Evolutionary conservation across 805 yeast genomes (phyloP), one percentile per base, ranked within the genome.

Genomic region (Citeromyces matritensis): DNA sequence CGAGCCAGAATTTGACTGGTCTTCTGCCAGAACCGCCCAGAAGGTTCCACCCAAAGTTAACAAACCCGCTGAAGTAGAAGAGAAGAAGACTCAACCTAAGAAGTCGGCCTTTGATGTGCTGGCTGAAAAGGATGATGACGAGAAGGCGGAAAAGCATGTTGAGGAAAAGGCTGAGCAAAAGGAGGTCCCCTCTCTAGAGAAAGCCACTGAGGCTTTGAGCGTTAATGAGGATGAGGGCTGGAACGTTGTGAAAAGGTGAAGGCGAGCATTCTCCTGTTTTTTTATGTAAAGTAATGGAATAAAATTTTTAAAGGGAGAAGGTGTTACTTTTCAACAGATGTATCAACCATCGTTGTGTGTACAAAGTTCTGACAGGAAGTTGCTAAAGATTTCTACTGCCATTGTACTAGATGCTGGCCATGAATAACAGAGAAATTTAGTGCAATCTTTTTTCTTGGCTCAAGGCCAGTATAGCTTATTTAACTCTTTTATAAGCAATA

Each of bases 61-160:
- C 29, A 26, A 30, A 24, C 17, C 31, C 6, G 17, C 21, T 17
- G 21, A 17, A 17, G 21, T 17, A 17, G 21, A 17, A 17, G 21
- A 17, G 21, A 17, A 17, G 7, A 17, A 17, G 62, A 48, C 21
- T 32, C 51, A 36, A 35, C 49, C 47, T 38, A 48, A 53, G 47
- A 61, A 57, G 42, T 65, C 74, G 24, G 51, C 64, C 3, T 72
- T 59, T 43, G 55, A 63, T 30, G 72, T 71, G 15, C 53, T 72
- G 45, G 57, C 65, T 32, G 48, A 46, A 33, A 73, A 69, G 23
- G 73, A 61, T 33, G 75, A 69, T 4, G 71, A 63, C 2, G 66
- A 60, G 5, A 60, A 56, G 13, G 52, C 47, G 29, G 53, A 39
- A 29, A 43, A 35, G 23, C 37, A 34, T 15, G 36, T 30, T 15